A percentile compares a stretch with the other conserved stretches of the same genome.
phyloP scores from a whole-genome alignment of 352 stramenopile species.

The Phytopythium cucurbitacearum region DNA sequence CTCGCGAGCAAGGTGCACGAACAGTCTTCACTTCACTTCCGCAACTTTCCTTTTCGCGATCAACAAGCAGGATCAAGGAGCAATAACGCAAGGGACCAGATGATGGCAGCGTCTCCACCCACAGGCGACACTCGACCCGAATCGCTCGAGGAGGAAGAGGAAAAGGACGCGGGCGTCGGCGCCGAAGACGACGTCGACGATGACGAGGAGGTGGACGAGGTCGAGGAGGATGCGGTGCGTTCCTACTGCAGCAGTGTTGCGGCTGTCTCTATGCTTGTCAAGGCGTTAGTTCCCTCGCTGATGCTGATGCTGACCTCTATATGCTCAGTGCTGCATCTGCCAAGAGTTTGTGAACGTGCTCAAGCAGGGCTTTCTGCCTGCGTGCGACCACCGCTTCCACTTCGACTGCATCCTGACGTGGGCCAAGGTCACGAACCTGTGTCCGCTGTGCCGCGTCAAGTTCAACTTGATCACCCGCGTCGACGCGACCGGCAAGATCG shows the following conservation, averaged over 20 bases:
- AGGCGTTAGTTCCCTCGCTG: no score
- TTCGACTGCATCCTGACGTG: slow-evolving; percentile 81
- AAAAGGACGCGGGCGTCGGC: neutral
- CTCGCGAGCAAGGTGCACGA: neutral
- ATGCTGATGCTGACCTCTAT: no score
- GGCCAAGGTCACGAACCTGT: slow-evolving; percentile 81
- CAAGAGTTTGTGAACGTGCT: slow-evolving; percentile 56
- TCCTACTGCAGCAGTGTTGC: no score
- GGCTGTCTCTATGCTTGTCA: no score
- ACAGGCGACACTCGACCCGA: no score
- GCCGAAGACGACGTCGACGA: slow-evolving; percentile 2
- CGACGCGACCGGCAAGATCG: slow-evolving; percentile 27
- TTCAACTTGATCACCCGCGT: slow-evolving; percentile 53
- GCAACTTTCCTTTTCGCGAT: neutral
- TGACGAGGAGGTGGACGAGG: slow-evolving; percentile 9
- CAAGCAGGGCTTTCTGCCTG: slow-evolving; percentile 48
- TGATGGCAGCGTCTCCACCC: no score
- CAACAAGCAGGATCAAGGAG: no score
- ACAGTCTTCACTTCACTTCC: neutral
- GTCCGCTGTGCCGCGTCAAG: slow-evolving; percentile 74
- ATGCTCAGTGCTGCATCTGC: slow-evolving; percentile 75
- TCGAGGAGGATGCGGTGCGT: slow-evolving; percentile 8
- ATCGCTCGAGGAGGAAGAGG: neutral
- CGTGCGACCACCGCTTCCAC: slow-evolving; percentile 81
- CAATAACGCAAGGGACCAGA: no score